These are phyloP conservation scores for Termitomyces sp. DNA, from an alignment of 768 basidiomycete species.

Conservation along the genomic window DNA sequence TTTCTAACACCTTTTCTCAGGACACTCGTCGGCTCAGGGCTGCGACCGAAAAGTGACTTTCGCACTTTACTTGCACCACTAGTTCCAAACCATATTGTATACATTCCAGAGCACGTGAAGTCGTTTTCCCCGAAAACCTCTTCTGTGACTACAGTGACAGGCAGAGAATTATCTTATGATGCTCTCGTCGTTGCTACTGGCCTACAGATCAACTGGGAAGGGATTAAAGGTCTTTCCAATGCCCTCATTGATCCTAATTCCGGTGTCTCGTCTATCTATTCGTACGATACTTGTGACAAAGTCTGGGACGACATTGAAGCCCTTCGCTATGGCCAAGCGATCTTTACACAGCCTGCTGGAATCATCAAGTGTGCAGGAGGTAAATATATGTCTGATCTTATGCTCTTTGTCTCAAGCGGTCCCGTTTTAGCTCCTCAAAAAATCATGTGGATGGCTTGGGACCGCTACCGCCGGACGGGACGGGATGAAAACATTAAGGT, in stretches of 20 bases:
- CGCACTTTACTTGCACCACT: slow-evolving; percentile 61
- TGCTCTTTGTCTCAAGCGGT: not conserved
- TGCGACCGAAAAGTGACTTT: slow-evolving; percentile 65
- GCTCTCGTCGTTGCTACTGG: slow-evolving; percentile 86
- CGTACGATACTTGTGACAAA: slow-evolving; percentile 85
- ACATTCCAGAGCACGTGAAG: slow-evolving; percentile 65
- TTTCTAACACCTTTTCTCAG: slow-evolving; percentile 29
- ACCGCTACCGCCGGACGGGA: slow-evolving; percentile 59
- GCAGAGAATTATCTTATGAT: slow-evolving; percentile 74
- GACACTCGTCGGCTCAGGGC: slow-evolving; percentile 91
- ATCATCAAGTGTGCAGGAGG: slow-evolving; percentile 93
- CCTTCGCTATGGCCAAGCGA: slow-evolving; percentile 71
- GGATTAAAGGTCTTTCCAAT: slow-evolving; percentile 62
- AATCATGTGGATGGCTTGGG: slow-evolving; percentile 98
- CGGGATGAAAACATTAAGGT: slow-evolving; percentile 53
- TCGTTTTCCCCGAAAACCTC: slow-evolving; percentile 74
- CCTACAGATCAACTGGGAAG: slow-evolving; percentile 79
- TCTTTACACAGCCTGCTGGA: slow-evolving; percentile 94
- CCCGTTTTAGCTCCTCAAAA: slow-evolving; percentile 66
- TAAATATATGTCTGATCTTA: slow-evolving; percentile 19
- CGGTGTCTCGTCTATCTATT: slow-evolving; percentile 90
- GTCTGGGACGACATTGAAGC: slow-evolving; percentile 78
- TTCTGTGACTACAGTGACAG: slow-evolving; percentile 64
- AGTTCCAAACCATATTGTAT: slow-evolving; percentile 68
- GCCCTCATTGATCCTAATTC: slow-evolving; percentile 75